A percentile compares a stretch with the other conserved stretches of the same genome.
These are phyloP conservation scores for Amauroascus verrucosus DNA, from an alignment of 2,329 filamentous ascomycete genomes.

Conservation along the genomic window DNA sequence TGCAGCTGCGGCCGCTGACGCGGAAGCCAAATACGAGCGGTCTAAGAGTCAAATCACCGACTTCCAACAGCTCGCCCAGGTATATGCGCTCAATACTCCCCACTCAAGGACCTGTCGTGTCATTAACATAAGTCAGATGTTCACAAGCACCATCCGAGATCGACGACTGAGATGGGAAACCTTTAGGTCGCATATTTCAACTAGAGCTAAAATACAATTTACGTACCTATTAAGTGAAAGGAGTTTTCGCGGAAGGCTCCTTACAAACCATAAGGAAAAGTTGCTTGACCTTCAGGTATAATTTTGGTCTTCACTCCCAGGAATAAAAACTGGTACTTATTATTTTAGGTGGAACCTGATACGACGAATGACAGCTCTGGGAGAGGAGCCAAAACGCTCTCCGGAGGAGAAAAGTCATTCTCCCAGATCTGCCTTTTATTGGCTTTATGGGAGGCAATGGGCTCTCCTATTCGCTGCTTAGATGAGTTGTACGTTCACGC, in stretches of 20 bases:
- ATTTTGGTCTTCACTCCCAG: not conserved
- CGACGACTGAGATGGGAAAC: constrained; percentile 66
- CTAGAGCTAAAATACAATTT: constrained; percentile 77
- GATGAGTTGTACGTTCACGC: constrained; percentile 64
- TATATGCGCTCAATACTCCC: constrained; percentile 20
- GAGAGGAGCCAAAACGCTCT: constrained; percentile 80
- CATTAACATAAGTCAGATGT: constrained; percentile 30
- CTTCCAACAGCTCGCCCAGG: constrained; percentile 30
- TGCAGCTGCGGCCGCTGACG: constrained; percentile 36
- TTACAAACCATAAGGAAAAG: constrained; percentile 65
- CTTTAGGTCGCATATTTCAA: constrained; percentile 77
- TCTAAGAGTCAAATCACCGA: constrained; percentile 32
- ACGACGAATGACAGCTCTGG: constrained; percentile 60
- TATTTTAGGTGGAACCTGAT: constrained; percentile 51
- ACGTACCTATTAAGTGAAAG: constrained; percentile 80
- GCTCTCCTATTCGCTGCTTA: constrained; percentile 82
- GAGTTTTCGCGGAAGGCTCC: constrained; percentile 71
- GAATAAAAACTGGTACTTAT: not conserved
- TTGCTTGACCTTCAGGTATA: constrained; percentile 63
- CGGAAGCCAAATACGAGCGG: constrained; percentile 28
- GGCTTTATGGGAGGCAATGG: constrained; percentile 96
- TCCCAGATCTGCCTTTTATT: constrained; percentile 90
- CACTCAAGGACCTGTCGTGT: not conserved
- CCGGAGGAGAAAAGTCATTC: constrained; percentile 95
- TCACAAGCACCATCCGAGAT: constrained; percentile 53